phyloP scores from a whole-genome alignment of 768 basidiomycete species.

The Lentinula aciculospora region DNA sequence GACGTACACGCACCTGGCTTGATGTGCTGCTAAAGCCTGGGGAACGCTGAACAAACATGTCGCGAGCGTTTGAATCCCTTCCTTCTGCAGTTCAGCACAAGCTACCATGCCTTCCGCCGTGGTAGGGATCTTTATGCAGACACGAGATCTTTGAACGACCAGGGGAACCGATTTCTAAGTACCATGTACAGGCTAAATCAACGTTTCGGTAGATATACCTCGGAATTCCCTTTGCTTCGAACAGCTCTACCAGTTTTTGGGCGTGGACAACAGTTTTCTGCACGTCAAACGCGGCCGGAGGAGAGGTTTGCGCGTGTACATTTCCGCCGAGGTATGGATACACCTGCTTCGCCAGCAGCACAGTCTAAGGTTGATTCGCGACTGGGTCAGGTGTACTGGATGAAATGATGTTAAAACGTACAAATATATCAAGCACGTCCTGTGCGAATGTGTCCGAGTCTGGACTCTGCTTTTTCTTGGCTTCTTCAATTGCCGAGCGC shows the following conservation, averaged over 20 bases:
- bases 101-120: slow-evolving; percentile 48
- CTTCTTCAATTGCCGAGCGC: slow-evolving; percentile 25
- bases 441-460: slow-evolving; percentile 21
- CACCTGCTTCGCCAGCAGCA: slow-evolving; percentile 37
- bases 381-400: not conserved
- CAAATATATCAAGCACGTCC: slow-evolving; percentile 33
- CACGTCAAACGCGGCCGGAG: slow-evolving; percentile 33
- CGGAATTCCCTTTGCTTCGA: slow-evolving; percentile 36
- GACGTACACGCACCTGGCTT: slow-evolving; percentile 47
- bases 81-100: slow-evolving; percentile 35
- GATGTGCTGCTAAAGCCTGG: slow-evolving; percentile 51
- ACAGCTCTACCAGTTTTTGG: slow-evolving; percentile 31
- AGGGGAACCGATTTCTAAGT: not conserved
- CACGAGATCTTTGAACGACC: slow-evolving; percentile 28
- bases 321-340: slow-evolving; percentile 36
- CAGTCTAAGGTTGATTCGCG: slow-evolving; percentile 24
- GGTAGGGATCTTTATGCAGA: slow-evolving; percentile 56
- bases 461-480: slow-evolving; percentile 12
- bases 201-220: slow-evolving; percentile 18
- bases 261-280: slow-evolving; percentile 38
- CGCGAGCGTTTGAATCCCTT: slow-evolving; percentile 47
- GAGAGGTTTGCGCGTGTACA: slow-evolving; percentile 40
- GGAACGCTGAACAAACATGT: slow-evolving; percentile 49
- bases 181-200: not conserved
- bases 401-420: slow-evolving; percentile 13